Conservation (phyloP, 305 asterid species). For the Galium porrigens region DNA sequence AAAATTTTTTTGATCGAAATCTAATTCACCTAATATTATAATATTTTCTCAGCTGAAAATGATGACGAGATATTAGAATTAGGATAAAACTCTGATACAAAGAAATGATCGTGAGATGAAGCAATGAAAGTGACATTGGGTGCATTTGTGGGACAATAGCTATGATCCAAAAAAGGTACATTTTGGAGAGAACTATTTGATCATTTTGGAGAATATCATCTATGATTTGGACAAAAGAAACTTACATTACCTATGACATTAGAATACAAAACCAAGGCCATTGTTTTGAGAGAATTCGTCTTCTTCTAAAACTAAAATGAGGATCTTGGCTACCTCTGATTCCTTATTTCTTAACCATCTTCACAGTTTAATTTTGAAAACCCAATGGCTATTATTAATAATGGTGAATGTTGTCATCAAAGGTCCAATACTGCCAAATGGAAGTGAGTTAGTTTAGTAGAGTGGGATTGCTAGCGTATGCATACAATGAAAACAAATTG, state of each 20-base stretch:
- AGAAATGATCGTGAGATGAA: neutral
- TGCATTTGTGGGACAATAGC: neutral
- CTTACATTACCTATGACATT: slow-evolving; percentile 20
- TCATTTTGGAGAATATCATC: neutral
- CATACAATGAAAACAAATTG: neutral
- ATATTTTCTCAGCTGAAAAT: neutral
- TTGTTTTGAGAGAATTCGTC: slow-evolving; percentile 16
- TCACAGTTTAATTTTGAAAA: neutral
- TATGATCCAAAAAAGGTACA: neutral
- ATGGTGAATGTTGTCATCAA: neutral
- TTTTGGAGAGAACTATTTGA: neutral
- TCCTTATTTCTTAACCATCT: slow-evolving; percentile 14
- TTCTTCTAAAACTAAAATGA: slow-evolving; percentile 16
- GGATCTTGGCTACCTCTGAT: slow-evolving; percentile 40
- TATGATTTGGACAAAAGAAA: slow-evolving; percentile 13
- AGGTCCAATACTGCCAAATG: neutral
- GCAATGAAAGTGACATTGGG: neutral
- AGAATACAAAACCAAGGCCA: neutral
- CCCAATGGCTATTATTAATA: neutral
- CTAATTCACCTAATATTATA: too few relatives aligned
- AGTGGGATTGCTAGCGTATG: neutral
- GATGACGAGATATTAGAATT: neutral
- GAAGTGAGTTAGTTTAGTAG: neutral
- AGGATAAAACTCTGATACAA: neutral
- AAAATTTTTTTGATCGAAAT: too few relatives aligned